Percentiles rank a stretch among this genome's conserved stretches.
phyloP scores from a whole-genome alignment of 2,329 filamentous ascomycete genomes.

The Aspergillus tubingensis region DNA sequence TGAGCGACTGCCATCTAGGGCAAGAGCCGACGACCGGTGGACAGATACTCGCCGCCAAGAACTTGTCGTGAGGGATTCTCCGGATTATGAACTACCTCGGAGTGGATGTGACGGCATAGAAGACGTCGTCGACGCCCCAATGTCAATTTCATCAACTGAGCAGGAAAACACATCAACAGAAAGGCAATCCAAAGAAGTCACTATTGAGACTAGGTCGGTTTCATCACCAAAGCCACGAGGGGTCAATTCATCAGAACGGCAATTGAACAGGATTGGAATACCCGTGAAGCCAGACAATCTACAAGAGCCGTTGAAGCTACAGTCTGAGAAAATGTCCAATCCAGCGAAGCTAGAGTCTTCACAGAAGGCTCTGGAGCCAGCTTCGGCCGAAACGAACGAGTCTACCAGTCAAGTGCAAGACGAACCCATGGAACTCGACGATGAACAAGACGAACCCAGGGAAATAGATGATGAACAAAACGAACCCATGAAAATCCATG shows the following conservation, averaged over 20 bases:
- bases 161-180: background rate
- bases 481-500: background rate
- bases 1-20: background rate
- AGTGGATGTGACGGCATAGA: background rate
- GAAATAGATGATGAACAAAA: background rate
- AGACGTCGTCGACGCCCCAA: background rate
- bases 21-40: background rate
- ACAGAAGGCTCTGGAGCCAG: background rate
- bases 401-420: background rate
- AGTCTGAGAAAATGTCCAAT: background rate
- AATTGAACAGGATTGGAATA: too few species aligned
- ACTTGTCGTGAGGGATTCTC: background rate
- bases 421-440: background rate
- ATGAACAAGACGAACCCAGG: background rate
- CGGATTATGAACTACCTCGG: background rate
- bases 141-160: background rate
- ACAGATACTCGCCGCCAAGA: background rate
- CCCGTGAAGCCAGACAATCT: too few species aligned
- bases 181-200: too few species aligned
- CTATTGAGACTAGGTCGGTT: too few species aligned
- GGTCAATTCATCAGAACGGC: too few species aligned
- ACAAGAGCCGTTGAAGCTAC: too few species aligned
- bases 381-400: background rate
- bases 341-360: background rate
- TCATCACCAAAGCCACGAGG: too few species aligned